Conservation (phyloP, 1,284 basidiomycete genomes). For the Heterobasidion irregulare region DNA sequence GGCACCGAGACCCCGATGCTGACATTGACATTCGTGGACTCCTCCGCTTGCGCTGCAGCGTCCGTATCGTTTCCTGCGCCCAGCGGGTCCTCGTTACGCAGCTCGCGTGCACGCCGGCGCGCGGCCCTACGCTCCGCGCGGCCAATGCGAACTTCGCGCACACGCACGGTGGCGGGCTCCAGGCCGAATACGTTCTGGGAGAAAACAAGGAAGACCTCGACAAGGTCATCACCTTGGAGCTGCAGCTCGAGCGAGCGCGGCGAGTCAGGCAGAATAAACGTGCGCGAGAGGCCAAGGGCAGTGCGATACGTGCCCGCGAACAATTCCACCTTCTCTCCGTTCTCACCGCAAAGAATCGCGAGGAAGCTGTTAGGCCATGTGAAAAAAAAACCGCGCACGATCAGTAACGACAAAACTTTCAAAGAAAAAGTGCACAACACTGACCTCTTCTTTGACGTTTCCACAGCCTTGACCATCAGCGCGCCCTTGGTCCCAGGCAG, state of each 20-base stretch:
- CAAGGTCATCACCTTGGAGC: conserved; percentile 84
- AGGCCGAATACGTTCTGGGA: conserved; percentile 84
- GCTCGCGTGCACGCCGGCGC: conserved; percentile 62
- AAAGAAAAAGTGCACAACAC: conserved; percentile 7
- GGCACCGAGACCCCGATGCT: conserved; percentile 41
- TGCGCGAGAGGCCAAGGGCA: conserved; percentile 71
- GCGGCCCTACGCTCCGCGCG: conserved; percentile 79
- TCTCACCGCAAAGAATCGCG: conserved; percentile 85
- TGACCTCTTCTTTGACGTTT: conserved; percentile 80
- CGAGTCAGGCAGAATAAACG: conserved; percentile 84
- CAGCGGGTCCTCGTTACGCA: conserved; percentile 34
- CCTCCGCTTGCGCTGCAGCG: conserved; percentile 30
- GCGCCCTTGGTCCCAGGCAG: conserved; percentile 85
- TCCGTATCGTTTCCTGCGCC: conserved; percentile 31
- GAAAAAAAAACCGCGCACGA: neutral
- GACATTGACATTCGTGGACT: conserved; percentile 56
- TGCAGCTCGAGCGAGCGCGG: conserved; percentile 79
- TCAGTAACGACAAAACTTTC: conserved; percentile 4
- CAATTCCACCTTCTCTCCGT: conserved; percentile 85
- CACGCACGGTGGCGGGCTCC: conserved; percentile 82
- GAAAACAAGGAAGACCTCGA: conserved; percentile 83
- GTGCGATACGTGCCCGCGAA: conserved; percentile 82
- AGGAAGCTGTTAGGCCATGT: conserved; percentile 51
- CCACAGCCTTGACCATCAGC: conserved; percentile 73
- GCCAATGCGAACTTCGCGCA: conserved; percentile 84